A percentile compares a stretch with the other conserved stretches of the same genome.
Evolutionary conservation across 2,329 filamentous ascomycete species (phyloP).

Genomic region (Venturia pyrina): DNA sequence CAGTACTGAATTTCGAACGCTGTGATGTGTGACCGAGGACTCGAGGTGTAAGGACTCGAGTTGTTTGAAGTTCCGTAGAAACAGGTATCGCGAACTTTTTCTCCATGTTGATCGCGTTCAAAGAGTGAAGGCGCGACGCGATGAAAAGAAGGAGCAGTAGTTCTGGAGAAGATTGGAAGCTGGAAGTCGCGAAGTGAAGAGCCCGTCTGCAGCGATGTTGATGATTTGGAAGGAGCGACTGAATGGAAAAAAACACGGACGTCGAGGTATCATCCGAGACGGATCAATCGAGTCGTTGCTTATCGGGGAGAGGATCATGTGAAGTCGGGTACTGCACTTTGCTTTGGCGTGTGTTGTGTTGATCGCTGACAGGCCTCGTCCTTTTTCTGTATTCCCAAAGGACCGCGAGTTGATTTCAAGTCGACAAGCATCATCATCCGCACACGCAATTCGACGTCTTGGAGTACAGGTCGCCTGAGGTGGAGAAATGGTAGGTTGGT

Average conservation of each 20-base stretch:
- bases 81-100: neutral
- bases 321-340: neutral
- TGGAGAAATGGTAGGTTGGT: too few relatives aligned
- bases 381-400: neutral
- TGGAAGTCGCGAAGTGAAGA: too few relatives aligned
- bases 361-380: neutral
- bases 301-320: neutral
- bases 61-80: neutral
- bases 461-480: too few relatives aligned
- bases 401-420: too few relatives aligned
- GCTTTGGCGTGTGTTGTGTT: neutral
- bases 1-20: neutral
- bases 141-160: too few relatives aligned
- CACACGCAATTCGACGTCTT: too few relatives aligned
- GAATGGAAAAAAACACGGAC: neutral
- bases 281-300: neutral
- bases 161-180: too few relatives aligned
- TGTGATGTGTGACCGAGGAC: neutral
- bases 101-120: neutral
- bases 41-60: neutral
- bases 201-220: too few relatives aligned
- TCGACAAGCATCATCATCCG: too few relatives aligned
- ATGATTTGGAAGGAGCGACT: neutral
- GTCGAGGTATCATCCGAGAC: neutral
- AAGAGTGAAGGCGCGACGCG: too few relatives aligned